phyloP scores from a whole-genome alignment of 805 yeast genomes.

The Kuraishia capsulata region DNA sequence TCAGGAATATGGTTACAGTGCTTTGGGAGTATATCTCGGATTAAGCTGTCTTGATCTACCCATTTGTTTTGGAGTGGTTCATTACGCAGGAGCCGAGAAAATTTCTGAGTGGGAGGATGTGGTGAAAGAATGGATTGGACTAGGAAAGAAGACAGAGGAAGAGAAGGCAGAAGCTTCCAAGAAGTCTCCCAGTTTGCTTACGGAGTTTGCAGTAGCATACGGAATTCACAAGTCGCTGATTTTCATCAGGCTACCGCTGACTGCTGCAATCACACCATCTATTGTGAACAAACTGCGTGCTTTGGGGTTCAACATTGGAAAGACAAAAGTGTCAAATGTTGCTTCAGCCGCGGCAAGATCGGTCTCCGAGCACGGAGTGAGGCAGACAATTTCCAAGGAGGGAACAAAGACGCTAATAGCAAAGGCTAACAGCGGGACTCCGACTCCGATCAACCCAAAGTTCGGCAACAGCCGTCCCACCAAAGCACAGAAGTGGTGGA shows the following conservation, averaged over 20 bases:
- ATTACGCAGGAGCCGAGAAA: conserved; percentile 77
- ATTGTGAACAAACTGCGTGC: conserved; percentile 55
- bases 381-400: conserved; percentile 13
- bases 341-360: conserved; percentile 19
- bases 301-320: conserved; percentile 77
- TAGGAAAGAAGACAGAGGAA: conserved; percentile 29
- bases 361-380: conserved; percentile 16
- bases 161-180: conserved; percentile 8
- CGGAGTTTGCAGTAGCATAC: conserved; percentile 86
- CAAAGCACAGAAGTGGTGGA: conserved; percentile 46
- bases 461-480: conserved; percentile 43
- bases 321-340: conserved; percentile 33
- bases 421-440: conserved; percentile 5
- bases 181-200: conserved; percentile 39
- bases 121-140: conserved; percentile 55
- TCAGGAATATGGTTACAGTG: conserved; percentile 86
- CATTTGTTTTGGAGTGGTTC: conserved; percentile 72
- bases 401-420: conserved; percentile 15
- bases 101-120: conserved; percentile 59
- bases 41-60: conserved; percentile 77
- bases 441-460: conserved; percentile 24
- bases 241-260: conserved; percentile 75
- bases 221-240: conserved; percentile 86
- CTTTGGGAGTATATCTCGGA: conserved; percentile 74
- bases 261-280: conserved; percentile 87